A percentile compares a stretch with the other conserved stretches of the same genome.
These are phyloP conservation scores for Globisporangium yorkense DNA, from an alignment of 352 stramenopile species.

Conservation along the genomic window DNA sequence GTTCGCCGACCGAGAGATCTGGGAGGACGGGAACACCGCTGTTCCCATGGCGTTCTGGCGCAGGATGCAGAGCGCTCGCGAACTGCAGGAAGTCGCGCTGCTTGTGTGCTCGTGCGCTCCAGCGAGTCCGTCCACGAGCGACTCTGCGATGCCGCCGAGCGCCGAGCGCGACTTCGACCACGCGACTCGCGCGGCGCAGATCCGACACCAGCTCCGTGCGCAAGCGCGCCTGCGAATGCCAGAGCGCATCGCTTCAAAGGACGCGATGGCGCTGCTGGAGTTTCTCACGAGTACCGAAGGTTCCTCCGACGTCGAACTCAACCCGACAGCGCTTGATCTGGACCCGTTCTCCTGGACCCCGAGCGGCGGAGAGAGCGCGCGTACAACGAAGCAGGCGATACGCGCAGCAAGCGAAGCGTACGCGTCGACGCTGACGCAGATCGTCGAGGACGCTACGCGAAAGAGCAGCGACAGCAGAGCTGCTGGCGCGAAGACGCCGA, in stretches of 20 bases:
- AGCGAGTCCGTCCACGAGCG: background rate
- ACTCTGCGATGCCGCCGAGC: background rate
- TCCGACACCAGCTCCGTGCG: conserved; percentile 5
- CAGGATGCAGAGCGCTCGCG: conserved; percentile 2
- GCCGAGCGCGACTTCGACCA: background rate
- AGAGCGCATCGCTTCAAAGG: background rate
- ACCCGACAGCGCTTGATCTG: background rate
- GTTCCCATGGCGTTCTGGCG: conserved; percentile 11
- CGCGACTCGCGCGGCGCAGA: conserved; percentile 5
- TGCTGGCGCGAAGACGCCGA: background rate
- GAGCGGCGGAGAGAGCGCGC: background rate
- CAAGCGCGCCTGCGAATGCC: conserved; percentile 2
- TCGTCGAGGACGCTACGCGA: background rate
- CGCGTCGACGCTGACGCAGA: background rate
- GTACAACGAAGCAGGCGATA: background rate
- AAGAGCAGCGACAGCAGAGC: background rate
- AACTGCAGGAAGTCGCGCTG: conserved; percentile 12
- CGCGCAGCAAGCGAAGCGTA: conserved; percentile 3
- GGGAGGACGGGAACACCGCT: background rate
- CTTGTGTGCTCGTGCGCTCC: conserved; percentile 12
- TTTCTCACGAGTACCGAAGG: conserved; percentile 1
- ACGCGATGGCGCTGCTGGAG: conserved; percentile 2
- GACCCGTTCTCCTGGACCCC: conserved; percentile 3
- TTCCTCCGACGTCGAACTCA: background rate
- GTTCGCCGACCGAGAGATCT: conserved; percentile 1